Percentiles rank a stretch among this genome's conserved stretches.
These are phyloP conservation scores for Heracleum sosnowskyi DNA, from an alignment of 129 eudicot species.

Conservation along the genomic window DNA sequence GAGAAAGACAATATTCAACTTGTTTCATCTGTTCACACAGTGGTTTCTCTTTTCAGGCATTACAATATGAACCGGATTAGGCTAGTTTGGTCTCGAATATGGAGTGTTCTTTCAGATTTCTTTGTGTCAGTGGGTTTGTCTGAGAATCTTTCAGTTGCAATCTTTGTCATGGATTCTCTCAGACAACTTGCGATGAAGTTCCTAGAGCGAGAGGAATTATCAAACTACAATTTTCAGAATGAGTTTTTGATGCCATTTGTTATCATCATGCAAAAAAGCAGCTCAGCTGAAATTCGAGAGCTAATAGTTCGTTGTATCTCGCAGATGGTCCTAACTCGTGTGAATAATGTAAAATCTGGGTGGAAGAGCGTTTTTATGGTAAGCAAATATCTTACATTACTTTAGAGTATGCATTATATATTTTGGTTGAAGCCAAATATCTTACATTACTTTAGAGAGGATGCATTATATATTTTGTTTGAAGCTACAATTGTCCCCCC, in stretches of 20 bases:
- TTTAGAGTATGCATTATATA: not conserved
- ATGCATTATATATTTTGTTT: not conserved
- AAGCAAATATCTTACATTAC: slow-evolving; percentile 13
- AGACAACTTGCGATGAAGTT: slow-evolving; percentile 98
- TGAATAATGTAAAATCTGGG: slow-evolving; percentile 85
- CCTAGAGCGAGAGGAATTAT: slow-evolving; percentile 92
- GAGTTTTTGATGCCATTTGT: slow-evolving; percentile 96
- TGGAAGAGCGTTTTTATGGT: slow-evolving; percentile 99
- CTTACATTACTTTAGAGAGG: not conserved
- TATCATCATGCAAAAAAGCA: slow-evolving; percentile 90
- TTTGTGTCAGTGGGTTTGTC: slow-evolving; percentile 96
- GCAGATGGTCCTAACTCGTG: slow-evolving; percentile 97
- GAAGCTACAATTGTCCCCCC: not conserved
- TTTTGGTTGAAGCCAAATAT: not conserved
- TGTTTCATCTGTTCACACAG: not conserved
- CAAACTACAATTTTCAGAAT: slow-evolving; percentile 91
- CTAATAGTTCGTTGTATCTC: slow-evolving; percentile 95
- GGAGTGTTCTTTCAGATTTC: slow-evolving; percentile 96
- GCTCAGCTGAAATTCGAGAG: slow-evolving; percentile 87
- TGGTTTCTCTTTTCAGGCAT: slow-evolving; percentile 67
- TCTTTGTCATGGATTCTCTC: slow-evolving; percentile 97
- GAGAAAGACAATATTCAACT: not conserved
- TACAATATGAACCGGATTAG: slow-evolving; percentile 98
- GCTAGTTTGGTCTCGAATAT: slow-evolving; percentile 97
- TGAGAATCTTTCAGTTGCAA: slow-evolving; percentile 93